Evolutionary conservation across 1,284 basidiomycete species (phyloP).

Genomic region (Ustilago bromivora): DNA sequence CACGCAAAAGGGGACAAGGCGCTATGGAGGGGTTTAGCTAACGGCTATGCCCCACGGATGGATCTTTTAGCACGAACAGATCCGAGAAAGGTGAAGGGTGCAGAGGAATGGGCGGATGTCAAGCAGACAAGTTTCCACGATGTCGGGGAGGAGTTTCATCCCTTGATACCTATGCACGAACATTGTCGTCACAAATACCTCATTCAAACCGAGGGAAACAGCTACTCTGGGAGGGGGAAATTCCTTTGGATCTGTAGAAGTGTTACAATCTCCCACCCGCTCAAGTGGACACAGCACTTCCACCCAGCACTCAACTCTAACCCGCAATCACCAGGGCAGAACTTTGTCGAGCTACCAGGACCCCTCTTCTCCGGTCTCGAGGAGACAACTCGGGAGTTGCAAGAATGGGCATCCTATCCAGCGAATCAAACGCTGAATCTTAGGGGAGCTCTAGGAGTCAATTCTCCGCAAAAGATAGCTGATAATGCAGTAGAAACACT

Average conservation of each 20-base stretch:
- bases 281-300: slow-evolving; percentile 65
- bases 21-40: slow-evolving; percentile 53
- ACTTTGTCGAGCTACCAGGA: slow-evolving; percentile 45
- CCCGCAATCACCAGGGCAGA: slow-evolving; percentile 28
- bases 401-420: slow-evolving; percentile 10
- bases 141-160: slow-evolving; percentile 29
- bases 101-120: slow-evolving; percentile 52
- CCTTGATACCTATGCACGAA: slow-evolving; percentile 49
- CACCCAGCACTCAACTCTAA: slow-evolving; percentile 54
- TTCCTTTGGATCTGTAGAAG: slow-evolving; percentile 49
- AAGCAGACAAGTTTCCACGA: slow-evolving; percentile 56
- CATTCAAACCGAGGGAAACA: slow-evolving; percentile 60
- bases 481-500: slow-evolving; percentile 46
- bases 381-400: slow-evolving; percentile 24
- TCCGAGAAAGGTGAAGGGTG: slow-evolving; percentile 13
- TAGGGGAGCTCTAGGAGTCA: slow-evolving; percentile 9
- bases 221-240: slow-evolving; percentile 55
- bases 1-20: slow-evolving; percentile 28
- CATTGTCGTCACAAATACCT: slow-evolving; percentile 57
- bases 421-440: slow-evolving; percentile 1
- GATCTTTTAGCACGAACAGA: slow-evolving; percentile 44
- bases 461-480: slow-evolving; percentile 44
- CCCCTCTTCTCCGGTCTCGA: slow-evolving; percentile 46
- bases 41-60: slow-evolving; percentile 39
- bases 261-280: slow-evolving; percentile 46